Evolutionary conservation across 2,329 filamentous ascomycete genomes (phyloP), one percentile per base, ranked within the genome.

Genomic region (Penicillium sp.): DNA sequence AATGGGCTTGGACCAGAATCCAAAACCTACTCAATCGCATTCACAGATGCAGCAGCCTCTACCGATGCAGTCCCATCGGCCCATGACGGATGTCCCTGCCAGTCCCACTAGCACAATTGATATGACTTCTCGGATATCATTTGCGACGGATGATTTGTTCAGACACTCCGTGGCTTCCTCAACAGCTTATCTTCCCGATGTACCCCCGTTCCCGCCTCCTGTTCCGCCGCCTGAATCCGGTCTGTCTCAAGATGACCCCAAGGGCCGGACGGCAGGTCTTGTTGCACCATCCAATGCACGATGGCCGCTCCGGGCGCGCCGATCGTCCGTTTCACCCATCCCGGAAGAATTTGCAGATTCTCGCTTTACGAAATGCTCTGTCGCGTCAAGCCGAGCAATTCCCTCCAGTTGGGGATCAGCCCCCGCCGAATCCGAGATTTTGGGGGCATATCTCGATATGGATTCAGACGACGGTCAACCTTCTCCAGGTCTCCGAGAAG

Each of bases 311-410:
- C 88, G 63, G 88, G 75, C 72, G 29, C 72, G 86, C 2, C 82
- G 80, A 59, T 88, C 87, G 0, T 87, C 81, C 56, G 87, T 91
- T 26, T 88, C 88, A 0, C 88, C 89, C 0, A 91, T 92, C 49
- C 86, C 85, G 0, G 89, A 91, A 69, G 88, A 91, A 67, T 83
- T 80, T 58, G 79, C 82, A 0, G 77, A 74, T 46, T 63, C 71
- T 23, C 65, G 80, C 23, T 84, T 84, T 27, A 65, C 67, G 7
- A 53, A 63, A 66, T 78, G 79, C 27, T 90, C 88, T 0, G 87
- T 84, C 64, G 88, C 74, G 19, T 91, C 89, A 2, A 91, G 87
- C 61, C 82, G 84, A 34, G 87, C 83, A 0, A 89, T 91, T 68
- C 88, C 88, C 1, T 82, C 84, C 18, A 84, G 78, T 61, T 91